Percentiles rank a stretch among this genome's conserved stretches.
phyloP scores from a whole-genome alignment of 306 rosid genomes.

The Inga laurina region DNA sequence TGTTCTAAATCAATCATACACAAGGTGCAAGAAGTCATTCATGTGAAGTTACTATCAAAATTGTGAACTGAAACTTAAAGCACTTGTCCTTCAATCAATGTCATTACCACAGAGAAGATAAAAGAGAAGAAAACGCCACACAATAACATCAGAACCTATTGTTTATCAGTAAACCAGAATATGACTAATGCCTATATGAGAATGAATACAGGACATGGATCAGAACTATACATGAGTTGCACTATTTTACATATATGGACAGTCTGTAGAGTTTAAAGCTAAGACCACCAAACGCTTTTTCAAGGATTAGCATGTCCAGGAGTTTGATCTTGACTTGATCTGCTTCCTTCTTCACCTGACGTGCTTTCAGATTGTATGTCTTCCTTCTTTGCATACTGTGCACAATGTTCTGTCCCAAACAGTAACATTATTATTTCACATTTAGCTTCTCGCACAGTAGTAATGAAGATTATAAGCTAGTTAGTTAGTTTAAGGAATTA shows the following conservation, averaged over 20 bases:
- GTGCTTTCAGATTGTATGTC: not conserved
- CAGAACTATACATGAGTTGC: not conserved
- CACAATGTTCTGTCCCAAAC: constrained; percentile 61
- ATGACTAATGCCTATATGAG: not conserved
- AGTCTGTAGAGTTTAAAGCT: not conserved
- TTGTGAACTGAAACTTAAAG: not conserved
- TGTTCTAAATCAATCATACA: too few species aligned
- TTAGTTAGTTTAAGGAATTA: not conserved
- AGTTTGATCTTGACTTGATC: constrained; percentile 72
- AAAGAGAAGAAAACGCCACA: not conserved
- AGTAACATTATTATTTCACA: constrained; percentile 20
- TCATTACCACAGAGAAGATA: not conserved
- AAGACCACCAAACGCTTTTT: not conserved
- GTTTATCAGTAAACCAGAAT: not conserved
- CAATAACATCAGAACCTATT: not conserved
- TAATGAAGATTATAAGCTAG: not conserved
- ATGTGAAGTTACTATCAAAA: not conserved
- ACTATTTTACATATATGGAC: not conserved
- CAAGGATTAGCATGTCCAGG: too few species aligned
- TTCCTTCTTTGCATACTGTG: constrained; percentile 71
- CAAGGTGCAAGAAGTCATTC: too few species aligned
- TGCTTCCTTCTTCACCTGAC: constrained; percentile 66
- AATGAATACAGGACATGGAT: constrained; percentile 6
- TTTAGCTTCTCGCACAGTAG: not conserved
- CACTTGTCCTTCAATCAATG: not conserved